Evolutionary conservation across 1,139 yeast genomes (phyloP), one percentile per base, ranked within the genome.

Genomic region (Geotrichum australiense): DNA sequence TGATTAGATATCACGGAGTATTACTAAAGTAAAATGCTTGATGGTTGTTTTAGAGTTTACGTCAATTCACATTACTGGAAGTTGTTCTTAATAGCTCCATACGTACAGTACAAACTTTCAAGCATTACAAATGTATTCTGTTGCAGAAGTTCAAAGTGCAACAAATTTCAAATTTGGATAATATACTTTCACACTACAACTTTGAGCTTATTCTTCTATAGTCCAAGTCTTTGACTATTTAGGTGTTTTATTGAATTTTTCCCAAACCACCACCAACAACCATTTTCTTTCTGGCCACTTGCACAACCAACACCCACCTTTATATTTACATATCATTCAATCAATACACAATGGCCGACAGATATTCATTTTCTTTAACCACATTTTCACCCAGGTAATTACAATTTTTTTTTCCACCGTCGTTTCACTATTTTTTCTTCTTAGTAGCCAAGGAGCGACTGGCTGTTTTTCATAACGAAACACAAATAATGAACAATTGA

Each of bases 401-500:
- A 6, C n/a, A 39, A 19, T 33, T 31, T 23, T 14, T n/a, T 28
- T 28, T 5, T 20, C 18, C 18, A 37, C 8, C 6, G 15, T 19
- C 11, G 27, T 37, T 11, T 15, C 19, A 6, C 14, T 8, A 25
- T 35, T 36, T 11, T 34, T 3, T 28, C 31, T 3, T 20, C 12
- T 12, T 16, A 3, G n/a, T n/a, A n/a, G n/a, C 26, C 47, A 81
- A 95, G 65, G 99, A 98, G 56, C 93, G 91, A 68, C 76, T 93
- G 53, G 95, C 91, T 36, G 98, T 93, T 68, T 93, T 93, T 56
- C 98, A 93, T 64, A 91, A 93, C 64, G 98, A 98, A 14, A 72
- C 93, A 54, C 91, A 91, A 54, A 97, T 96, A 1, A 98, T 91
- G 35, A 93, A 89, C n/a, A n/a, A n/a, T n/a, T n/a, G n/a, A n/a